Evolutionary conservation across 2,329 filamentous ascomycete genomes (phyloP).

Genomic region (Penicillium sp.): DNA sequence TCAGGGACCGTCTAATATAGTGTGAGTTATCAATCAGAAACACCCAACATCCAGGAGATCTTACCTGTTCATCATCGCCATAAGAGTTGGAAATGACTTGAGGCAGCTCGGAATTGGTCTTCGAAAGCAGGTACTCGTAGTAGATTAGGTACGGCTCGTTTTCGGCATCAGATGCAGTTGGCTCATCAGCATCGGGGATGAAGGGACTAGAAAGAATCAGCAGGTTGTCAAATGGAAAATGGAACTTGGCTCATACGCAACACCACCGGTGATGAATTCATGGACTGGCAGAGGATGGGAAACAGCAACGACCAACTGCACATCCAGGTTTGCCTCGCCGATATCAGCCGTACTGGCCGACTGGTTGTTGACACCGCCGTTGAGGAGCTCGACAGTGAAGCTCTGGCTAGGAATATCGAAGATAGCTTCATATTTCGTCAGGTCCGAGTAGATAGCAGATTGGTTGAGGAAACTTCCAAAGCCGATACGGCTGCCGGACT

Average conservation of each 20-base stretch:
- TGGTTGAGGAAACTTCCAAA: conserved; percentile 53
- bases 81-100: conserved; percentile 63
- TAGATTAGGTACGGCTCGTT: conserved; percentile 67
- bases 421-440: conserved; percentile 39
- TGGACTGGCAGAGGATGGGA: conserved; percentile 52
- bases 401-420: conserved; percentile 42
- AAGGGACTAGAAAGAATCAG: conserved; percentile 37
- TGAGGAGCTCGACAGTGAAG: conserved; percentile 33
- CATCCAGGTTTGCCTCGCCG: conserved; percentile 58
- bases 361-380: conserved; percentile 43
- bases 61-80: conserved; percentile 56
- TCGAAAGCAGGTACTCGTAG: conserved; percentile 55
- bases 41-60: not conserved
- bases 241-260: conserved; percentile 29
- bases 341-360: conserved; percentile 37
- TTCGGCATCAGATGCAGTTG: conserved; percentile 40
- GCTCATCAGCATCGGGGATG: conserved; percentile 45
- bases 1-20: conserved; percentile 52
- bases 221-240: not conserved
- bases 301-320: conserved; percentile 54
- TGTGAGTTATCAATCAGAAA: not conserved
- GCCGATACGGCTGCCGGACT: conserved; percentile 47
- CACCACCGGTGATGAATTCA: conserved; percentile 55
- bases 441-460: conserved; percentile 47
- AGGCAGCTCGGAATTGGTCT: conserved; percentile 50